Evolutionary conservation across 2,329 filamentous ascomycete genomes (phyloP), one percentile per base, ranked within the genome.

Genomic region (Thermothelomyces thermophilus): DNA sequence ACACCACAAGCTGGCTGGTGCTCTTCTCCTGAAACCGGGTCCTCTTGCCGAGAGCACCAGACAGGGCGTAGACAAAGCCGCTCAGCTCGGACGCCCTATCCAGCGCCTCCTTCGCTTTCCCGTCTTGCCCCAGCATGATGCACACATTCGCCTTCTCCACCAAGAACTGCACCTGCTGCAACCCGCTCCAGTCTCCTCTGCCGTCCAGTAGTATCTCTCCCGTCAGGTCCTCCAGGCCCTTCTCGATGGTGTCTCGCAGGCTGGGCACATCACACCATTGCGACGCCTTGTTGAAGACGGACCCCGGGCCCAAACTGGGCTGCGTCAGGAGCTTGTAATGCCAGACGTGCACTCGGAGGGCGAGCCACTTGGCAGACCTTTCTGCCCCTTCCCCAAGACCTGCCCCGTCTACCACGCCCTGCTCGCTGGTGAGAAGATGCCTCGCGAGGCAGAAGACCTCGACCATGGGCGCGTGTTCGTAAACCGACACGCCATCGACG

Each of bases 1-100:
- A 72, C 2, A 98, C 88, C 1, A 98, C 86, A 24, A 98, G 75
- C 66, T 98, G 93, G 60, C 89, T 95, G 54, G 83, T 83, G 60
- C 83, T 85, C 53, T 82, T 86, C 62, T 89, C 77, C 66, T 94
- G 88, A 50, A 83, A 94, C 58, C 79, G 85, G 1, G 88, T 94
- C 53, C 86, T 74, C 69, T 90, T 97, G 14, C 93, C 93, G 57
- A 98, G 68, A 19, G 87, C 81, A 33, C 93, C 93, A 0, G 89
- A 94, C 48, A 98, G 66, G 0, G 83, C 85, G 66, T 94, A 97
- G 16, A 80, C 74, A 51, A 98, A 87, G 0, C 80, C 77, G n/a
- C 83, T 84, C 31, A 79, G 69, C 39, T 71, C 69, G 0, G 83
- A 78, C 0, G 90, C 90, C 50, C 79, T 70, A 20, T 83, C 75